phyloP scores from a whole-genome alignment of 176 grass and related monocot species.

The Eragrostis curvula region DNA sequence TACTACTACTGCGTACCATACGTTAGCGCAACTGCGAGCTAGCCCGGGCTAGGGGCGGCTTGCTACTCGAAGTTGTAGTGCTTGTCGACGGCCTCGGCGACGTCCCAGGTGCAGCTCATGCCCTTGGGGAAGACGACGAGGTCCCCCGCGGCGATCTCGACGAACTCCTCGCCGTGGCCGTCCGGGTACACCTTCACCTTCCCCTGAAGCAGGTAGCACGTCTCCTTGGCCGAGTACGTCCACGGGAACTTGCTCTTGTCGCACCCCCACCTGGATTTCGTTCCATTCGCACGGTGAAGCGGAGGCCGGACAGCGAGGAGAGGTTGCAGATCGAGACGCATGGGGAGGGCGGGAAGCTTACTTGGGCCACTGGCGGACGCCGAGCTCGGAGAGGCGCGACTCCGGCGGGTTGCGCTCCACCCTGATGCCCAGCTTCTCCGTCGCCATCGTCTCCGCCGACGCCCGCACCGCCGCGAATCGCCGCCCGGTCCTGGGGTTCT shows the following conservation, averaged over 20 bases:
- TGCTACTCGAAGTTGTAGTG: slow-evolving; percentile 90
- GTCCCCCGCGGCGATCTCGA: slow-evolving; percentile 90
- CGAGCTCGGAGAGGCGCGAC: slow-evolving; percentile 74
- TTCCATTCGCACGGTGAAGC: background rate
- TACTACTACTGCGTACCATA: background rate
- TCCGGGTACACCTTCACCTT: slow-evolving; percentile 99
- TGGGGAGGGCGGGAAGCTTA: slow-evolving; percentile 31
- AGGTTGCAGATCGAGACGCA: background rate
- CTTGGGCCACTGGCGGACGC: slow-evolving; percentile 91
- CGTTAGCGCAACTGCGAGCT: background rate
- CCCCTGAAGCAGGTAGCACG: slow-evolving; percentile 91
- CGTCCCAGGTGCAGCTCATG: slow-evolving; percentile 97
- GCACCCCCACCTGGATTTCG: slow-evolving; percentile 75
- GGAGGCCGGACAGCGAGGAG: background rate
- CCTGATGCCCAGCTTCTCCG: slow-evolving; percentile 85
- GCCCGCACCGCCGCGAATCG: slow-evolving; percentile 46
- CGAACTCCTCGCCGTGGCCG: slow-evolving; percentile 73
- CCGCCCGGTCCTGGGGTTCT: background rate
- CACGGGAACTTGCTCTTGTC: slow-evolving; percentile 86
- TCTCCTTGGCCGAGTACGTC: slow-evolving; percentile 94
- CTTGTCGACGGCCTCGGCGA: slow-evolving; percentile 86
- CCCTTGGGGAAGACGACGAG: slow-evolving; percentile 94
- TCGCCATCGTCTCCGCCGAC: slow-evolving; percentile 70
- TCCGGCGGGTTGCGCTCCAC: slow-evolving; percentile 87
- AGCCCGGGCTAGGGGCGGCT: background rate